Evolutionary conservation across 495 filamentous ascomycete genomes (phyloP).

Genomic region (Peziza echinospora): DNA sequence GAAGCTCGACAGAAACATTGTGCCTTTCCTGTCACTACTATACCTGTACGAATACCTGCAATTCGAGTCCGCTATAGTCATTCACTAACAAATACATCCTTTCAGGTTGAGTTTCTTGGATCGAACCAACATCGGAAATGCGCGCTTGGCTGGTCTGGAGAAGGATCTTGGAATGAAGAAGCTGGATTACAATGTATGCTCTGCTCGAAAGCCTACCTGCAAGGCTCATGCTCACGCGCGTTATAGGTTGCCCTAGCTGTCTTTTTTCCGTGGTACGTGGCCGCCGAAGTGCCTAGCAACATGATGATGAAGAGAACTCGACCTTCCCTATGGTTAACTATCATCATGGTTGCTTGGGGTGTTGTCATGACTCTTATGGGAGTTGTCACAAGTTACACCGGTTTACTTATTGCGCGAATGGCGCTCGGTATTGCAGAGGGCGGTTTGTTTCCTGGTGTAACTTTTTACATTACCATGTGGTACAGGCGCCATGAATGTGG

Average conservation of each 20-base stretch:
- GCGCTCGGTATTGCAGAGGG: slow-evolving; percentile 43
- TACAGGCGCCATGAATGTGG: slow-evolving; percentile 41
- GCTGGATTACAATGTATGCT: slow-evolving; percentile 32
- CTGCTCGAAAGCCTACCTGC: background rate
- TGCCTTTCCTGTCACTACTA: slow-evolving; percentile 32
- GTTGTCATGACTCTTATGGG: slow-evolving; percentile 35
- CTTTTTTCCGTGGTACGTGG: slow-evolving; percentile 45
- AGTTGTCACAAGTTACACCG: slow-evolving; percentile 30
- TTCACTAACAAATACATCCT: slow-evolving; percentile 3
- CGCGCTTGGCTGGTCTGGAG: slow-evolving; percentile 40
- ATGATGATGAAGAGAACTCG: slow-evolving; percentile 41
- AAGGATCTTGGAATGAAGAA: slow-evolving; percentile 35
- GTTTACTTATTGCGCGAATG: slow-evolving; percentile 35
- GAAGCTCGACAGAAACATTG: slow-evolving; percentile 29
- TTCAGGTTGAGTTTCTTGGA: slow-evolving; percentile 26
- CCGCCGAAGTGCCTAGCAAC: slow-evolving; percentile 44
- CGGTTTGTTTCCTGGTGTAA: slow-evolving; percentile 44
- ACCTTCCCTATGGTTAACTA: slow-evolving; percentile 38
- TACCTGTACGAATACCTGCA: slow-evolving; percentile 22
- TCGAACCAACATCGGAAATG: slow-evolving; percentile 56
- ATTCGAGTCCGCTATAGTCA: background rate
- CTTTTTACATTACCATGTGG: slow-evolving; percentile 62
- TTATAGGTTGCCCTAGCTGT: slow-evolving; percentile 39
- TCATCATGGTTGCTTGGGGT: slow-evolving; percentile 24
- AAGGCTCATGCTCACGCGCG: slow-evolving; percentile 4